phyloP scores from a whole-genome alignment of 768 basidiomycete genomes.

The Hypholoma fasciculare region DNA sequence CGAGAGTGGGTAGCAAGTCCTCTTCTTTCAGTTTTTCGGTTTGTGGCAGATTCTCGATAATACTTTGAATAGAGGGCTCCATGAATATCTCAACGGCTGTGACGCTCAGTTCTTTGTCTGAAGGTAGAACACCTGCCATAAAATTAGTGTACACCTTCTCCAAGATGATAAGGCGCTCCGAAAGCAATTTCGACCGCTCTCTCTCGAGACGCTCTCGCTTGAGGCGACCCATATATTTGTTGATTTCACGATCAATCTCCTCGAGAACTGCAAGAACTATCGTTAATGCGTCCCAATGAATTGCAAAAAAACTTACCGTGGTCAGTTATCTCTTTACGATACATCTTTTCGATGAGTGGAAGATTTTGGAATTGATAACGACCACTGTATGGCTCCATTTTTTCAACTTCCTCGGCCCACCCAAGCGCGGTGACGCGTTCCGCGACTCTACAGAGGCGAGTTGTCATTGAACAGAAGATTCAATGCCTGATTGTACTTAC shows the following conservation, averaged over 20 bases:
- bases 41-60: neutral
- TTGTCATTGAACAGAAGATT: neutral
- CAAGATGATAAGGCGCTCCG: neutral
- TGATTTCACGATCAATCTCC: neutral
- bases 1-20: neutral
- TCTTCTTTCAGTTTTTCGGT: neutral
- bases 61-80: neutral
- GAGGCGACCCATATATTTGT: neutral
- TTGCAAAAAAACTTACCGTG: neutral
- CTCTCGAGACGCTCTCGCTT: neutral
- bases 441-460: neutral
- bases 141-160: neutral
- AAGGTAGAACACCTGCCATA: neutral
- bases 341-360: neutral
- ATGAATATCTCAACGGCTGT: neutral
- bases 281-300: neutral
- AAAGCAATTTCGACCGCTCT: neutral
- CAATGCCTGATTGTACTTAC: neutral
- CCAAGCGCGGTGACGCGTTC: neutral
- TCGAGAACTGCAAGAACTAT: neutral
- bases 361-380: neutral
- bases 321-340: neutral
- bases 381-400: neutral
- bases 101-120: neutral
- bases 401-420: neutral